Percentiles rank a stretch among this genome's conserved stretches.
phyloP scores from a whole-genome alignment of 495 filamentous ascomycete genomes.

The Penicillium longicatenatum region DNA sequence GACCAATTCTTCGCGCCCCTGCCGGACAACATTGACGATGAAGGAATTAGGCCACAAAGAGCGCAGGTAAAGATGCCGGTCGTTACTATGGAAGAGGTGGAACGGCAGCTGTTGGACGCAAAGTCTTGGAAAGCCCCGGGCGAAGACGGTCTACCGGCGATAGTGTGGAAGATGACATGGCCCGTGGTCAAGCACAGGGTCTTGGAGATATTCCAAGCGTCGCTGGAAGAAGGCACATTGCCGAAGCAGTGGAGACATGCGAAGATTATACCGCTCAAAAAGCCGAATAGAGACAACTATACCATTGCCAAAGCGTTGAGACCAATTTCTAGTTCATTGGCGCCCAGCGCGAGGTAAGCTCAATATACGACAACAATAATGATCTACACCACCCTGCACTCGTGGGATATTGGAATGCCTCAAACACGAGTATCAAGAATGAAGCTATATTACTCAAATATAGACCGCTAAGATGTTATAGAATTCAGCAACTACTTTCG shows the following conservation, averaged over 20 bases:
- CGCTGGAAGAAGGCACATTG: constrained; percentile 15
- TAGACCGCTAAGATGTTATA: too few species aligned
- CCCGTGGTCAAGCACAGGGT: constrained; percentile 31
- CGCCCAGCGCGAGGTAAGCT: too few species aligned
- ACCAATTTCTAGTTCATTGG: too few species aligned
- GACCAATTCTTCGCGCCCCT: constrained; percentile 32
- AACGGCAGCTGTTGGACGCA: constrained; percentile 15
- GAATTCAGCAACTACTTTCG: too few species aligned
- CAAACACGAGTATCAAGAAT: too few species aligned
- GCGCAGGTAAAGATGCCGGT: constrained; percentile 20
- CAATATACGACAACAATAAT: too few species aligned
- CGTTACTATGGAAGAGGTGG: constrained; percentile 27
- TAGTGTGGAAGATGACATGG: constrained; percentile 31
- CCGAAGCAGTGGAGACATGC: constrained; percentile 18
- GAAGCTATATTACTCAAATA: too few species aligned
- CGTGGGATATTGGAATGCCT: too few species aligned
- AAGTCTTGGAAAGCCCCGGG: constrained; percentile 26
- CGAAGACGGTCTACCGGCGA: constrained; percentile 28
- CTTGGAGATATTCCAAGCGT: constrained; percentile 21
- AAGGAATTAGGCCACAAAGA: constrained; percentile 24
- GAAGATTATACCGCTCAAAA: constrained; percentile 25
- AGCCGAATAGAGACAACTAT: constrained; percentile 28
- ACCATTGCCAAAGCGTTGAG: constrained; percentile 25
- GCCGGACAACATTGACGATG: constrained; percentile 21
- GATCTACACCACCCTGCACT: too few species aligned